phyloP scores from a whole-genome alignment of 2,329 filamentous ascomycete genomes.

The Aspergillus jensenii region DNA sequence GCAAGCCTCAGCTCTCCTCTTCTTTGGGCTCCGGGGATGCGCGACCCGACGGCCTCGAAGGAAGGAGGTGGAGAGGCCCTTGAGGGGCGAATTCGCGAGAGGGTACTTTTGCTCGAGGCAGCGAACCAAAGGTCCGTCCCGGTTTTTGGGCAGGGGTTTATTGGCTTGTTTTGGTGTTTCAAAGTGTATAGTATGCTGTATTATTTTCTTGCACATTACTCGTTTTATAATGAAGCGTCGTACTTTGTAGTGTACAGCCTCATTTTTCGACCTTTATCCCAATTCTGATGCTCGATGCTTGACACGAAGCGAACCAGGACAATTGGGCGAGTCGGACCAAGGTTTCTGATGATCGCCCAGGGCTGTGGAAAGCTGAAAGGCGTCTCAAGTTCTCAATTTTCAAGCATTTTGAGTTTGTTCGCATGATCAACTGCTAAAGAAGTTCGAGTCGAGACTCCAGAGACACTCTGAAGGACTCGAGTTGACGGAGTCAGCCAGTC shows the following conservation, averaged over 20 bases:
- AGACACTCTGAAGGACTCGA: not conserved
- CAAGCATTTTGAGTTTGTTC: not conserved
- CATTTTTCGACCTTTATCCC: not conserved
- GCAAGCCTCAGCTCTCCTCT: not conserved
- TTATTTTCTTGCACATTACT: no score
- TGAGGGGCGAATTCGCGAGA: no score
- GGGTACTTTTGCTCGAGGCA: no score
- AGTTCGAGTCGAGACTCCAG: not conserved
- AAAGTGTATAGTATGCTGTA: no score
- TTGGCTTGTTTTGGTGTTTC: no score
- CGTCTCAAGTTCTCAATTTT: not conserved
- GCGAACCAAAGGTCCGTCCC: no score
- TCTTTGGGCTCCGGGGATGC: not conserved
- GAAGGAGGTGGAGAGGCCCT: not conserved
- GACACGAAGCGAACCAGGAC: not conserved
- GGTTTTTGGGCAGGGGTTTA: no score
- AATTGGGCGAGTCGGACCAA: not conserved
- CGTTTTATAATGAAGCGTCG: no score
- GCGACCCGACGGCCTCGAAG: not conserved
- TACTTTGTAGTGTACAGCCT: no score
- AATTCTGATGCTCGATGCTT: not conserved
- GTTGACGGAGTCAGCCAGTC: no score
- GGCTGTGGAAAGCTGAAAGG: no score
- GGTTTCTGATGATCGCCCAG: no score
- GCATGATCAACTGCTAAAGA: not conserved